Percentiles rank a stretch among this genome's conserved stretches.
Conservation (phyloP, 768 basidiomycete genomes). For the Fomitopsis pulvina region DNA sequence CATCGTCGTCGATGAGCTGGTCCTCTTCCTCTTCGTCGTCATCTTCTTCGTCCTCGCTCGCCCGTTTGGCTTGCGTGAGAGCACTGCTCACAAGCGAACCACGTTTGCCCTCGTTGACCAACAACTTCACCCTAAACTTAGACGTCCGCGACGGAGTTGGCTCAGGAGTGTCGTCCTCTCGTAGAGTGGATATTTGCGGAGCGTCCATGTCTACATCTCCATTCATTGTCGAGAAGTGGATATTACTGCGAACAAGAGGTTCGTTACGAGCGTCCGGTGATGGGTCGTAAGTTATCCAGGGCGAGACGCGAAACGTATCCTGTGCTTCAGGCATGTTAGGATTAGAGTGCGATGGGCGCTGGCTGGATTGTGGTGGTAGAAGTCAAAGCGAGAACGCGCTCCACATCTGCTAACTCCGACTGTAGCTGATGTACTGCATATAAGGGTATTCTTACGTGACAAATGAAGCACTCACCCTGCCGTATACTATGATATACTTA, state of each 20-base stretch:
- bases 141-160: conserved; percentile 25
- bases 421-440: not conserved
- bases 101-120: conserved; percentile 39
- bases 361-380: not conserved
- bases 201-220: conserved; percentile 66
- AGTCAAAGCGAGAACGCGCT: not conserved
- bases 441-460: not conserved
- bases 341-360: not conserved
- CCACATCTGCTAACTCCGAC: not conserved
- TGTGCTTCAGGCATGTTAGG: not conserved
- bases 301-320: conserved; percentile 51
- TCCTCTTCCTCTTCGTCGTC: conserved; percentile 73
- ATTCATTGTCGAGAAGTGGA: conserved; percentile 24
- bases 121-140: conserved; percentile 44
- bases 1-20: conserved; percentile 74
- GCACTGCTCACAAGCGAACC: conserved; percentile 29
- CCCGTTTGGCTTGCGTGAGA: conserved; percentile 14
- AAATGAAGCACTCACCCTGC: too few relatives aligned
- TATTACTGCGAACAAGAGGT: conserved; percentile 11
- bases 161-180: conserved; percentile 67
- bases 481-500: not conserved
- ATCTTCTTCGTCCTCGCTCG: conserved; percentile 46
- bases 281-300: conserved; percentile 54
- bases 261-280: conserved; percentile 6
- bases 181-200: conserved; percentile 74